phyloP scores from a whole-genome alignment of 2,329 filamentous ascomycete genomes.

The Didymella sp. region DNA sequence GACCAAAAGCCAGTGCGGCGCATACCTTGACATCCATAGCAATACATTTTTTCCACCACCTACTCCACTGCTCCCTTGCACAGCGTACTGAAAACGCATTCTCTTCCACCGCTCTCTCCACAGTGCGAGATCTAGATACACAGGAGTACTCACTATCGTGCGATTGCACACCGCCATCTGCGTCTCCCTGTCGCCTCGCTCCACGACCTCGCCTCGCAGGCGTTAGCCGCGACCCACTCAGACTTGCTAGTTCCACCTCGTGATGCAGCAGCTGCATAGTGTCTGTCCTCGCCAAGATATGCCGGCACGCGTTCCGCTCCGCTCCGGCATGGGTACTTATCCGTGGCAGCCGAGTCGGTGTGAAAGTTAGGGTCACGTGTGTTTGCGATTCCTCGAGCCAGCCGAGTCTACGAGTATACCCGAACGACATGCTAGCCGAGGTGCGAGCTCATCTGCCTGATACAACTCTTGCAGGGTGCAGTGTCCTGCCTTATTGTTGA shows the following conservation, averaged over 20 bases:
- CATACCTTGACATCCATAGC: conserved; percentile 14
- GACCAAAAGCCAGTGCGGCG: conserved; percentile 11
- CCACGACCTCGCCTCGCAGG: neutral
- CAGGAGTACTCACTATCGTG: neutral
- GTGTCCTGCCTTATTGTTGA: neutral
- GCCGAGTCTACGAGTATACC: neutral
- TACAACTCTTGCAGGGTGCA: neutral
- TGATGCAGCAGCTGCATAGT: conserved; percentile 12
- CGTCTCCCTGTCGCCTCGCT: conserved; percentile 9
- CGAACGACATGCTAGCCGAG: neutral
- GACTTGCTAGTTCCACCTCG: conserved; percentile 3
- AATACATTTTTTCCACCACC: conserved; percentile 13
- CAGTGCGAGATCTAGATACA: neutral
- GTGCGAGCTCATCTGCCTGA: neutral
- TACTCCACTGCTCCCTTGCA: conserved; percentile 3
- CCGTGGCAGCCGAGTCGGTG: conserved; percentile 7
- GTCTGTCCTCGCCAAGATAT: conserved; percentile 21
- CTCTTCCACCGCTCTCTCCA: conserved; percentile 7
- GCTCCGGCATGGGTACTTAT: conserved; percentile 4
- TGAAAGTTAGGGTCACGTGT: conserved; percentile 11
- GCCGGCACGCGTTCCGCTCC: conserved; percentile 23
- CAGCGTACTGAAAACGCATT: conserved; percentile 6
- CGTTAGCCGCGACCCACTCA: conserved; percentile 16
- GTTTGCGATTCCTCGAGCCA: neutral
- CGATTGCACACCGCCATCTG: conserved; percentile 14